phyloP scores from a whole-genome alignment of 768 basidiomycete genomes.

The Favolaschia claudopus region DNA sequence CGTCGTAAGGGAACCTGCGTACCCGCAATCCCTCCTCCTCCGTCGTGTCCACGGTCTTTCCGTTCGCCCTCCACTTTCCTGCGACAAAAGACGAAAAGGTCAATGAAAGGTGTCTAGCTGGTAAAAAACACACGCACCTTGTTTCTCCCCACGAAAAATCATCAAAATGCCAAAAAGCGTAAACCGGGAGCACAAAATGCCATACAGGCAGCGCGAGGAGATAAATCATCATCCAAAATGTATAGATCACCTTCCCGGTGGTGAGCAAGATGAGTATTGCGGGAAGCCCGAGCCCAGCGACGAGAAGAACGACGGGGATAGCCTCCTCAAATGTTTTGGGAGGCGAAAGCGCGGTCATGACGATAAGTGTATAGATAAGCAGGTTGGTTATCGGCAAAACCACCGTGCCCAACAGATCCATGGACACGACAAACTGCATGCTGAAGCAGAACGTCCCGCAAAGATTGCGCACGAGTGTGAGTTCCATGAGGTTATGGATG shows the following conservation, averaged over 20 bases:
- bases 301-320: slow-evolving; percentile 89
- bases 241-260: slow-evolving; percentile 93
- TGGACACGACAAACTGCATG: slow-evolving; percentile 99
- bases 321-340: slow-evolving; percentile 90
- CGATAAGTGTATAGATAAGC: slow-evolving; percentile 88
- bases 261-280: slow-evolving; percentile 93
- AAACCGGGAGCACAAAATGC: slow-evolving; percentile 94
- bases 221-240: slow-evolving; percentile 98
- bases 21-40: slow-evolving; percentile 57
- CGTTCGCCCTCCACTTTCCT: slow-evolving; percentile 96
- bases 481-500: slow-evolving; percentile 99
- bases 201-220: slow-evolving; percentile 91
- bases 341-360: slow-evolving; percentile 81
- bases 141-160: slow-evolving; percentile 99
- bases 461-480: slow-evolving; percentile 93
- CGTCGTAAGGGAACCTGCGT: slow-evolving; percentile 88
- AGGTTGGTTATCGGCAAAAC: slow-evolving; percentile 95
- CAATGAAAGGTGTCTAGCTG: not conserved
- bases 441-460: slow-evolving; percentile 99
- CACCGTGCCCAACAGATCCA: slow-evolving; percentile 92
- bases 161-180: slow-evolving; percentile 99
- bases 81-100: slow-evolving; percentile 27
- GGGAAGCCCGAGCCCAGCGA: slow-evolving; percentile 92
- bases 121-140: slow-evolving; percentile 63
- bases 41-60: slow-evolving; percentile 82